These are phyloP conservation scores for Gracilaria vermiculophylla DNA, from an alignment of 23 red algal species.

Conservation along the genomic window DNA sequence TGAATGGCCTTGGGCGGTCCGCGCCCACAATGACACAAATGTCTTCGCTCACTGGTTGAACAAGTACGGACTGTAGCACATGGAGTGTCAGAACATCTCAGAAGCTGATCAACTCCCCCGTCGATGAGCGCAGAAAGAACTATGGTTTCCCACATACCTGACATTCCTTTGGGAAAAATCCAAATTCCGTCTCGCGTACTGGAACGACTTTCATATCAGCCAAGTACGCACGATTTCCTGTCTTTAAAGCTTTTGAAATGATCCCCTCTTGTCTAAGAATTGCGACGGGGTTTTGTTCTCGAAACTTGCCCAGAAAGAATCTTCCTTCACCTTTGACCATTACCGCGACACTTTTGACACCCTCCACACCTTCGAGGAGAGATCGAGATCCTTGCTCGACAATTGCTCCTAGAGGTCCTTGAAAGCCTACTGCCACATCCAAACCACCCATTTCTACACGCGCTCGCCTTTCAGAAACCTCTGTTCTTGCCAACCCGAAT, in stretches of 20 bases:
- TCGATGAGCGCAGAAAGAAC: not conserved
- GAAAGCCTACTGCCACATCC: conserved; percentile 1
- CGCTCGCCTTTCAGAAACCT: conserved; percentile 32
- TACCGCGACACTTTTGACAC: conserved; percentile 23
- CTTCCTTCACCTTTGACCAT: conserved; percentile 15
- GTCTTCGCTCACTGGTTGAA: conserved; percentile 43
- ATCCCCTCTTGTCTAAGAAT: conserved; percentile 2
- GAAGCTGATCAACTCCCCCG: not conserved
- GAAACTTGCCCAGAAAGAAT: conserved; percentile 22
- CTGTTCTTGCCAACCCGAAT: conserved; percentile 51
- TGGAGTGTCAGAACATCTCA: not conserved
- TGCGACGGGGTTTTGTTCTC: not conserved
- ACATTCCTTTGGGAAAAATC: conserved; percentile 51
- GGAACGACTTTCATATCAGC: conserved; percentile 80
- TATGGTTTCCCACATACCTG: conserved; percentile 20
- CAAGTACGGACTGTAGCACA: conserved; percentile 41
- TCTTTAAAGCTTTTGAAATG: conserved; percentile 18
- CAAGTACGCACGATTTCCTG: conserved; percentile 55
- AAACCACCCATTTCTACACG: conserved; percentile 36
- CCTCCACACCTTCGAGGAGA: conserved; percentile 20
- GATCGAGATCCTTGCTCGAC: not conserved
- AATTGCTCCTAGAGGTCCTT: not conserved
- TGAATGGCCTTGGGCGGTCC: conserved; percentile 53
- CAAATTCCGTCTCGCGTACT: conserved; percentile 60
- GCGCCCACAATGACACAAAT: conserved; percentile 55